Conservation (phyloP, 305 asterid genomes). For the Striga hermonthica region DNA sequence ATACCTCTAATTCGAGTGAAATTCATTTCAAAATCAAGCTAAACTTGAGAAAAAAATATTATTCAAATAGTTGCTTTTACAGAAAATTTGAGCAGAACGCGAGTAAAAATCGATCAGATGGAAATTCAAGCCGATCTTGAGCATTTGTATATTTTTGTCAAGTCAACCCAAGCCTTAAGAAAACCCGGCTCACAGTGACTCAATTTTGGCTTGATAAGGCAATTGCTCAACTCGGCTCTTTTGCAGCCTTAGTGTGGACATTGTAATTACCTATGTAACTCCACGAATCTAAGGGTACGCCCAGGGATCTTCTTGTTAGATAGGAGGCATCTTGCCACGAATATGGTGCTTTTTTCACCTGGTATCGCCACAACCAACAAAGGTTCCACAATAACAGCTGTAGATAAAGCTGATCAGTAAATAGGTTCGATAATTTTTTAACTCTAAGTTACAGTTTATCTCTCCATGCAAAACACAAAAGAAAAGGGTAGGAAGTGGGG, state of each 20-base stretch:
- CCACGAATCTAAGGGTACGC: constrained; percentile 70
- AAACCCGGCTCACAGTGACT: no score
- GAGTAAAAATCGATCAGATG: no score
- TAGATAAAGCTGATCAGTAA: constrained; percentile 29
- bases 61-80: no score
- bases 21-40: no score
- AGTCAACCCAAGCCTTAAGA: no score
- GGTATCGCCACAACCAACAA: constrained; percentile 83
- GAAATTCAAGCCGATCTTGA: no score
- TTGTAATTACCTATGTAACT: constrained; percentile 50
- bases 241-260: neutral
- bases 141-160: no score
- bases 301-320: constrained; percentile 68
- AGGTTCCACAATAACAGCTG: constrained; percentile 77
- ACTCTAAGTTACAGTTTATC: constrained; percentile 11
- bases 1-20: no score
- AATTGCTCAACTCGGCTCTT: no score
- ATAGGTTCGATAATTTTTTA: constrained; percentile 13
- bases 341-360: constrained; percentile 65
- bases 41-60: no score
- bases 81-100: no score
- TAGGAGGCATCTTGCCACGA: constrained; percentile 86
- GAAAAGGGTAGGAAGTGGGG: constrained; percentile 11
- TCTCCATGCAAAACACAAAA: neutral
- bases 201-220: no score